Evolutionary conservation across 2,329 filamentous ascomycete species (phyloP).

Genomic region (Pseudocercospora crystallina): DNA sequence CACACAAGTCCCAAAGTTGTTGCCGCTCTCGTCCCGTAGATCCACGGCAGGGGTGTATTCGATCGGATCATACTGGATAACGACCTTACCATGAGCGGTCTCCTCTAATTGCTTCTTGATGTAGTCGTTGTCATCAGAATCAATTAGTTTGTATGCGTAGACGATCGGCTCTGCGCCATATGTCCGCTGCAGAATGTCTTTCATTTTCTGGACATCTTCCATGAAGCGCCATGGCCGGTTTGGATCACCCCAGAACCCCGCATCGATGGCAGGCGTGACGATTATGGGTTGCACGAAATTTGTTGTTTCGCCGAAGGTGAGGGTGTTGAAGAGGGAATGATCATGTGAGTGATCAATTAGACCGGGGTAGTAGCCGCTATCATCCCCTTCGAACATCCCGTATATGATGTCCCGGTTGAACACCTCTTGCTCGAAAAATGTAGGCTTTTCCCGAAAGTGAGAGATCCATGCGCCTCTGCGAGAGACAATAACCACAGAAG

Average conservation of each 20-base stretch:
- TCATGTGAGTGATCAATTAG: slow-evolving; percentile 4
- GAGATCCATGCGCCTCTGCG: slow-evolving; percentile 11
- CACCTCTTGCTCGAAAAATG: not conserved
- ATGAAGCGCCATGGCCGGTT: slow-evolving; percentile 3
- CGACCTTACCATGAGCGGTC: slow-evolving; percentile 9
- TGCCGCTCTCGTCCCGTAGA: not conserved
- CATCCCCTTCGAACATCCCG: slow-evolving; percentile 14
- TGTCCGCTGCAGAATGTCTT: not conserved
- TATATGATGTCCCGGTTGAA: slow-evolving; percentile 4
- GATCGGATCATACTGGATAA: slow-evolving; percentile 12
- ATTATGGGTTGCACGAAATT: slow-evolving; percentile 12
- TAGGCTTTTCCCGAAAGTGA: slow-evolving; percentile 9
- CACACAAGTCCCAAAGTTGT: not conserved
- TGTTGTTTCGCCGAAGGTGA: slow-evolving; percentile 5
- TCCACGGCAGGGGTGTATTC: not conserved
- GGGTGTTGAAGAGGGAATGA: slow-evolving; percentile 6
- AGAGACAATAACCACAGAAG: slow-evolving; percentile 7
- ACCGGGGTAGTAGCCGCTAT: slow-evolving; percentile 9
- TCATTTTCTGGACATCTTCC: slow-evolving; percentile 1
- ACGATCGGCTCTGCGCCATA: slow-evolving; percentile 4
- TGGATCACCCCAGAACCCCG: not conserved
- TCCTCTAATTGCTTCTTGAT: not conserved
- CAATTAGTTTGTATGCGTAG: not conserved
- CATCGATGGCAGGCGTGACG: slow-evolving; percentile 8
- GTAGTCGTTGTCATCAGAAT: not conserved